Percentiles rank a stretch among this genome's conserved stretches.
Evolutionary conservation across 139 green algal species (phyloP).

Genomic region (Coccomyxa sp.): DNA sequence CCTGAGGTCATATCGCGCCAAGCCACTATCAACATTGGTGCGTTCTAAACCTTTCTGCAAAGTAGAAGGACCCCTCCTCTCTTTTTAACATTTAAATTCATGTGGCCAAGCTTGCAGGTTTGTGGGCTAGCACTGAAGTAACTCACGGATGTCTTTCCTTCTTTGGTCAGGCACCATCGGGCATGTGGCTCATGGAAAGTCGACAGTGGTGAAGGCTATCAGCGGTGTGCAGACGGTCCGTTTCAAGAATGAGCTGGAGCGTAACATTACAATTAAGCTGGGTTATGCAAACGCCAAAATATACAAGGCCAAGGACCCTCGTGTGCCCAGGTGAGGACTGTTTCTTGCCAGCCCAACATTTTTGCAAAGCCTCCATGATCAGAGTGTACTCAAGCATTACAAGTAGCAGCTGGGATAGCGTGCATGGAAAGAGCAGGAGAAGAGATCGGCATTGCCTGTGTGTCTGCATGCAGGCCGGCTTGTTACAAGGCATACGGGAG

Average conservation of each 20-base stretch:
- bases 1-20: conserved; percentile 98
- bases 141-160: neutral
- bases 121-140: neutral
- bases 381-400: too few species aligned
- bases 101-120: neutral
- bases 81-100: neutral
- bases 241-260: conserved; percentile 99
- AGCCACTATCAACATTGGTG: conserved; percentile 99
- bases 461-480: neutral
- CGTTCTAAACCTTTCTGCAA: conserved; percentile 1
- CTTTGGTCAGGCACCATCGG: conserved; percentile 88
- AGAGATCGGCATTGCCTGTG: too few species aligned
- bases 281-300: conserved; percentile 99
- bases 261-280: conserved; percentile 99
- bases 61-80: neutral
- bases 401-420: neutral
- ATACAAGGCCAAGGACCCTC: conserved; percentile 83
- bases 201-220: conserved; percentile 99
- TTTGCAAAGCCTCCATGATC: neutral
- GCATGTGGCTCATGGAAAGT: conserved; percentile 99
- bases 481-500: conserved; percentile 72
- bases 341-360: neutral
- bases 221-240: conserved; percentile 98
- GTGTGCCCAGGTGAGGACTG: conserved; percentile 2
- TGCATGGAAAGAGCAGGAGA: neutral